Base-by-base conservation (phyloP, 257 asterid genomes). In the Nicotiana knightiana region DNA sequence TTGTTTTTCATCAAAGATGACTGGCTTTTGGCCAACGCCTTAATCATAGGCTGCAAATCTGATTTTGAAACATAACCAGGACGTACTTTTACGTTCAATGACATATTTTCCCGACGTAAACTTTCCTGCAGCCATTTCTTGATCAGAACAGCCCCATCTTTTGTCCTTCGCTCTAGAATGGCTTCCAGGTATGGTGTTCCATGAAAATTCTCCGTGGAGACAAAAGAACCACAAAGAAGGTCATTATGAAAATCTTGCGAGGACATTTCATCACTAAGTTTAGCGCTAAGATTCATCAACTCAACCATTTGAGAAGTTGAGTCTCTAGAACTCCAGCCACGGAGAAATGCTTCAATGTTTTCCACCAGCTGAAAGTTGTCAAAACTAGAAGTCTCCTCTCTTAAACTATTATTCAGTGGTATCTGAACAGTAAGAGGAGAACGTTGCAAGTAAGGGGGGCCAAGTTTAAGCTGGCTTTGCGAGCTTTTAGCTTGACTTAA, bases 121-220 rank as follows among this genome's bases (percentile, higher is more conserved):
- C 93, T 85, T 88, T 94, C 98, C 83, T 91, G 97, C 85, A 96
- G 97, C 99, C 99, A 96, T 88, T 94, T 96, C 91, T 90, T 96
- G 67, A 94, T 90, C 80, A 96, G 88, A 87, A 92, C 82, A 51
- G 85, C 85, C 81, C 93, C 97, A 79, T 96, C 99, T 89, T 91
- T 94, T 85, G 98, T 90, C 88, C 87, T 92, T 71, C 97, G 90
- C 32, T 96, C 97, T 84, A 93, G 87, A 82, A 93, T 66, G 83
- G 99, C 96, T 88, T 96, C 98, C 77, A 96, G 87, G 84, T 89
- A 93, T 2, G 89, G 93, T n/a, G 98, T 95, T 85, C 97, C 97
- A 55, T 87, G 97, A 79, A 91, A 92, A 80, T 89, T 92, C 51
- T 93, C 97, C 6, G 97, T 89, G 54, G 97, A 90, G 76, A 94